Percentiles rank a stretch among this genome's conserved stretches.
Conservation (phyloP, 768 basidiomycete species). For the Panaeolus cyanescens region DNA sequence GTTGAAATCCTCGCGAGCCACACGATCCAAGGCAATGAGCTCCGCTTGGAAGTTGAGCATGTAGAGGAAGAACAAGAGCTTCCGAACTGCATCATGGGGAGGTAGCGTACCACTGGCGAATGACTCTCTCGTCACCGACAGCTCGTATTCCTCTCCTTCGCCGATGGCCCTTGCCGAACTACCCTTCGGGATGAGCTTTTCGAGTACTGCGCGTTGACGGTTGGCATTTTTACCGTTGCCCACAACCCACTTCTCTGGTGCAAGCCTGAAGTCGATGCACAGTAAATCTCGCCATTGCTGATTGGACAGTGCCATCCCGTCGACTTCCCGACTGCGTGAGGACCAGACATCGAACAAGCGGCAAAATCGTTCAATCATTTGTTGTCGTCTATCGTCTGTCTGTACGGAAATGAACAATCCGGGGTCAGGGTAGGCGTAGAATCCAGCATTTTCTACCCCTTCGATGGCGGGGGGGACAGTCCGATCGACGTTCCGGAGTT, state of each 20-base stretch:
- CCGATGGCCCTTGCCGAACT: neutral
- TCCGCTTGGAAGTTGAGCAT: constrained; percentile 7
- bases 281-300: constrained; percentile 6
- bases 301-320: neutral
- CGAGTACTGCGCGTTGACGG: neutral
- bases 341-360: neutral
- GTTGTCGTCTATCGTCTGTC: neutral
- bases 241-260: neutral
- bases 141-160: no score
- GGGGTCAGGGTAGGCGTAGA: constrained; percentile 6
- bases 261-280: neutral
- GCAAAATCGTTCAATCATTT: constrained; percentile 5
- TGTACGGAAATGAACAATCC: constrained; percentile 1
- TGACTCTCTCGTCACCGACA: neutral
- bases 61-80: constrained; percentile 5
- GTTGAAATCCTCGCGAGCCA: neutral
- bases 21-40: constrained; percentile 5
- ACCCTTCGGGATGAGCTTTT: neutral
- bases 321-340: neutral
- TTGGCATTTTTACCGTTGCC: neutral
- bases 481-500: neutral
- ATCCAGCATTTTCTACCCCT: neutral
- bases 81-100: neutral
- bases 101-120: constrained; percentile 1
- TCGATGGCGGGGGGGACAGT: neutral